Base-by-base conservation (phyloP, 768 basidiomycete genomes). In the Hericium rajendrae region DNA sequence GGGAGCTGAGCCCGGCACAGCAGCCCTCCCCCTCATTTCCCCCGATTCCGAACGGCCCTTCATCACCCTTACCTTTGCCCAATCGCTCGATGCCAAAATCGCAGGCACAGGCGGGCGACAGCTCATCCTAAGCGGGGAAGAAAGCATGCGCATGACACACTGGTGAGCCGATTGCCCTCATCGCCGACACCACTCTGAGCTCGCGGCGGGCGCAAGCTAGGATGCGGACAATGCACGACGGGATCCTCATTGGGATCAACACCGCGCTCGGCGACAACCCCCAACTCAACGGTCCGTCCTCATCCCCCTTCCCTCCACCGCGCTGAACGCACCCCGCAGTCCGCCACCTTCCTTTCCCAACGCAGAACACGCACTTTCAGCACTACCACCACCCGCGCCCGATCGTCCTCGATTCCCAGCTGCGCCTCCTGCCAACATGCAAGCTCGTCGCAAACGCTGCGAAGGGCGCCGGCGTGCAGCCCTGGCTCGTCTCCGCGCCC, bases 131-230 rank as follows among this genome's bases (percentile, higher is more conserved):
- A 94, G 91, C 62, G 91, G 95, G 6, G 71, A 75, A 49, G 89
- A 97, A 65, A 92, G 88, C 69, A 86, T 94, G 85, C 61, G 80
- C 43, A 91, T 99, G 87, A 98, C 95, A 11, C 95, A 98, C 70
- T 89, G 90, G 94, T 92, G 65, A 60, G 78, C 11, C 51, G 38
- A 26, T 37, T 10, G 16, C 22, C 2, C 22, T 22, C 49, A 51
- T 26, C 15, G 9, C 22, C 18, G 9, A 8, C 10, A 1, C 49
- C 16, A 10, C 13, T 51, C 22, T 22, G 18, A 26, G n/a, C 18
- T 8, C 15, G n/a, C 41, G 54, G 46, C 51, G 50, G 54, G 50
- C 40, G 49, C 60, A 64, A 59, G 51, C 52, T 61, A 95, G 94
- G 85, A 83, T 98, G 82, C 77, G 95, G 60, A 78, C 91, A 0